These are phyloP conservation scores for Solanum paucissectum DNA, from an alignment of 257 asterid genomes.

Conservation along the genomic window DNA sequence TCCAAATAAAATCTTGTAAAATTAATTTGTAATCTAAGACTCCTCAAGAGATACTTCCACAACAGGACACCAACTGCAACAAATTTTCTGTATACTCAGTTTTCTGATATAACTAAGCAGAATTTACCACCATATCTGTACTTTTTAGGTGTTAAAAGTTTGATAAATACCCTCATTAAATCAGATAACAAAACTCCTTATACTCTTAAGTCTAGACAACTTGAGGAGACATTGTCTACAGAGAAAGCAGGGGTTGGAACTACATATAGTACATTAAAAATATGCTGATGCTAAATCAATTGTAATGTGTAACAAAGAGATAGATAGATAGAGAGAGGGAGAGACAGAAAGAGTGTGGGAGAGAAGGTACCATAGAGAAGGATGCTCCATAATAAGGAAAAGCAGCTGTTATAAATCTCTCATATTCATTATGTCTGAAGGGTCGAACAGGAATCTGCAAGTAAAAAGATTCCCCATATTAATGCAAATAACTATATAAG, in stretches of 20 bases:
- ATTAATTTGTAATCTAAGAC: not conserved
- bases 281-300: not conserved
- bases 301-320: not conserved
- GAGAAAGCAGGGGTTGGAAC: not conserved
- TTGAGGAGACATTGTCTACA: not conserved
- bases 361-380: conserved; percentile 51
- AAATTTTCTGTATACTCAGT: not conserved
- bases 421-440: conserved; percentile 84
- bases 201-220: not conserved
- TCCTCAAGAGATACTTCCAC: not conserved
- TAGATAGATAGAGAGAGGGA: not conserved
- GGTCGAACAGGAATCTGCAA: conserved; percentile 96
- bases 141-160: not conserved
- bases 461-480: not conserved
- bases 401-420: conserved; percentile 78
- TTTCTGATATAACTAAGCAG: not conserved
- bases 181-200: not conserved
- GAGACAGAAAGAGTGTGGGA: not conserved
- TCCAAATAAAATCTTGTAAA: not conserved
- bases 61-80: not conserved
- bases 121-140: not conserved
- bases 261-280: not conserved
- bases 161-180: not conserved
- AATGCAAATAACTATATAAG: not conserved
- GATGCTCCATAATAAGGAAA: conserved; percentile 88